Conservation (phyloP, 768 basidiomycete genomes). For the Glaciozyma antarctica region DNA sequence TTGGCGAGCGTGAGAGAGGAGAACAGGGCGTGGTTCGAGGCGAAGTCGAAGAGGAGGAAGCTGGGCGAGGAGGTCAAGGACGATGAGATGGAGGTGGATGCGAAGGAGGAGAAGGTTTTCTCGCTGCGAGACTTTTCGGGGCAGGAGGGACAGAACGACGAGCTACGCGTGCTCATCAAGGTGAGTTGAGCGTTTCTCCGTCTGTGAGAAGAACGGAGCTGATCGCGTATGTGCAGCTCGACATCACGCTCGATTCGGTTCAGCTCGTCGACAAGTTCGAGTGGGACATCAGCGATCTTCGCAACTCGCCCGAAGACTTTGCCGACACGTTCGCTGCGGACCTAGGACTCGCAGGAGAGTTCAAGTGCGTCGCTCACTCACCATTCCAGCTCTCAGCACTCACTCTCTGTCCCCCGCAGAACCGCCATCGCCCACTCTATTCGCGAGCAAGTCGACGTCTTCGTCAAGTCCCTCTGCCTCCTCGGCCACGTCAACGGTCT, state of each 20-base stretch:
- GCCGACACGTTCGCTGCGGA: constrained; percentile 78
- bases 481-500: constrained; percentile 78
- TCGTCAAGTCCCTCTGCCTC: constrained; percentile 83
- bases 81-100: constrained; percentile 37
- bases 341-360: constrained; percentile 81
- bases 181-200: constrained; percentile 45
- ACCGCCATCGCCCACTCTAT: constrained; percentile 93
- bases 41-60: constrained; percentile 41
- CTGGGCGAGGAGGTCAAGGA: not conserved
- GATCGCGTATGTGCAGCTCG: constrained; percentile 52
- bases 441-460: constrained; percentile 84
- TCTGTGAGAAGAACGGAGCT: not conserved
- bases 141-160: constrained; percentile 45
- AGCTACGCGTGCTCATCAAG: constrained; percentile 85
- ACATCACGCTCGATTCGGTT: constrained; percentile 85
- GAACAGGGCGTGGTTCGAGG: constrained; percentile 24
- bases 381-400: not conserved
- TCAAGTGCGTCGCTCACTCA: constrained; percentile 53
- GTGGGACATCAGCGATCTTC: constrained; percentile 80
- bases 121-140: constrained; percentile 25
- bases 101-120: constrained; percentile 53
- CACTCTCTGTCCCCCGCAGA: constrained; percentile 42
- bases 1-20: constrained; percentile 34
- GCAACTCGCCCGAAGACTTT: constrained; percentile 82
- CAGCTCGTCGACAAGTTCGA: constrained; percentile 95